Percentiles rank a stretch among this genome's conserved stretches.
Evolutionary conservation across 129 eudicot species (phyloP).

Genomic region (Tanacetum coccineum): DNA sequence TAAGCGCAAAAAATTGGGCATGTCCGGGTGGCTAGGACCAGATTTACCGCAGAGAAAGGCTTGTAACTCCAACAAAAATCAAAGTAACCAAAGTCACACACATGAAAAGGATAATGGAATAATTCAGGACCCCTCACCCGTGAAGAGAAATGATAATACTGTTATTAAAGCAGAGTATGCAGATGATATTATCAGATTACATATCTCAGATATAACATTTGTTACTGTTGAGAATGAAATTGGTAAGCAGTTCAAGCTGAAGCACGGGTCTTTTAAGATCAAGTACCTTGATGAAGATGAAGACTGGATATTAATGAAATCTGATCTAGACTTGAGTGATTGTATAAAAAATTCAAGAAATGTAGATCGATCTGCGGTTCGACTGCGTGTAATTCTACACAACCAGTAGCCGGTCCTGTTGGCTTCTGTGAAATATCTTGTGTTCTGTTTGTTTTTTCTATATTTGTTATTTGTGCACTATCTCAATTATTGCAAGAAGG

Average conservation of each 20-base stretch:
- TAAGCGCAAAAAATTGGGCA: not conserved
- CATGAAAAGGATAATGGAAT: too few species aligned
- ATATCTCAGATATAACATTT: conserved; percentile 12
- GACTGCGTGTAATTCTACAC: not conserved
- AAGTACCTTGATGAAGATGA: conserved; percentile 24
- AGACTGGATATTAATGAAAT: conserved; percentile 30
- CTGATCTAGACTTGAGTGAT: conserved; percentile 21
- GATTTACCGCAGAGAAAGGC: not conserved
- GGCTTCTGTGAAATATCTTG: too few species aligned
- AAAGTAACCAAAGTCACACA: not conserved
- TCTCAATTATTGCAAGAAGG: too few species aligned
- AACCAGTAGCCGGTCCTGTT: too few species aligned
- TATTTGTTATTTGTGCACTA: too few species aligned
- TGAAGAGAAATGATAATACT: not conserved
- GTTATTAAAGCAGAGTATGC: conserved; percentile 25
- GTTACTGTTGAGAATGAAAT: conserved; percentile 2
- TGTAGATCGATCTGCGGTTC: not conserved
- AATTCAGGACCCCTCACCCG: too few species aligned
- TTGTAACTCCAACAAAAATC: not conserved
- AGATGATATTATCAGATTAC: conserved; percentile 20
- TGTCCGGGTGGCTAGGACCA: not conserved
- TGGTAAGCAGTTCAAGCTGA: too few species aligned
- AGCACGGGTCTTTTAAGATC: too few species aligned
- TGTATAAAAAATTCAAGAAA: conserved; percentile 1
- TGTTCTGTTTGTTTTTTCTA: too few species aligned